A percentile compares a stretch with the other conserved stretches of the same genome.
phyloP scores from a whole-genome alignment of 331 rosid species.

The Dryas integrifolia region DNA sequence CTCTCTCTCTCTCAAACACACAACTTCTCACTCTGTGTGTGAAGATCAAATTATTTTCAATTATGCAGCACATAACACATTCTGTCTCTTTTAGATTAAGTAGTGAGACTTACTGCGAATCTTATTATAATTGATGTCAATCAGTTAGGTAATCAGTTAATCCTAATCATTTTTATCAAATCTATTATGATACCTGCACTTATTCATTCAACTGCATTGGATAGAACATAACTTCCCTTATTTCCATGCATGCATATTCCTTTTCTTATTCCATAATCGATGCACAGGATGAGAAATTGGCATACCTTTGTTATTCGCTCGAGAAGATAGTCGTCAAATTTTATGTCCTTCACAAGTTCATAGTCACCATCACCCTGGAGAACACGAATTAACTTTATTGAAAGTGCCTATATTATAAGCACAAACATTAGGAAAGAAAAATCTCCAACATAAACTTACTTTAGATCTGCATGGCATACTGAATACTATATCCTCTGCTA shows the following conservation, averaged over 20 bases:
- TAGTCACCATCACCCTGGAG: constrained; percentile 90
- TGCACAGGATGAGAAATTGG: not conserved
- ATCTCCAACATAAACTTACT: constrained; percentile 38
- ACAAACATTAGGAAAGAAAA: constrained; percentile 5
- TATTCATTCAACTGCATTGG: not conserved
- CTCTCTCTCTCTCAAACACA: not conserved
- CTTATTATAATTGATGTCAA: not conserved
- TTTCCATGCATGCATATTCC: not conserved
- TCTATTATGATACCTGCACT: not conserved
- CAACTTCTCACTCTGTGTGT: too few relatives aligned
- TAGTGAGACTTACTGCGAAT: not conserved
- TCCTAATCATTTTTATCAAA: not conserved
- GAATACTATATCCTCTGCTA: constrained; percentile 84
- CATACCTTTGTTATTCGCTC: constrained; percentile 64
- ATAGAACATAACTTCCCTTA: not conserved
- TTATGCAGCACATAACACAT: too few relatives aligned
- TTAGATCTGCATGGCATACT: constrained; percentile 98
- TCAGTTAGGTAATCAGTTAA: not conserved
- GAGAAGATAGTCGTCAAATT: constrained; percentile 73
- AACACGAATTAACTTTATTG: not conserved
- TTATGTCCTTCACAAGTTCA: constrained; percentile 75
- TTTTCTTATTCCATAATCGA: not conserved
- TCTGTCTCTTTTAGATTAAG: not conserved
- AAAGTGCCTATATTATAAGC: not conserved
- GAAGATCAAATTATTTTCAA: not conserved